A percentile compares a stretch with the other conserved stretches of the same genome.
phyloP scores from a whole-genome alignment of 139 green algal species.

The Asterochloris erici region DNA sequence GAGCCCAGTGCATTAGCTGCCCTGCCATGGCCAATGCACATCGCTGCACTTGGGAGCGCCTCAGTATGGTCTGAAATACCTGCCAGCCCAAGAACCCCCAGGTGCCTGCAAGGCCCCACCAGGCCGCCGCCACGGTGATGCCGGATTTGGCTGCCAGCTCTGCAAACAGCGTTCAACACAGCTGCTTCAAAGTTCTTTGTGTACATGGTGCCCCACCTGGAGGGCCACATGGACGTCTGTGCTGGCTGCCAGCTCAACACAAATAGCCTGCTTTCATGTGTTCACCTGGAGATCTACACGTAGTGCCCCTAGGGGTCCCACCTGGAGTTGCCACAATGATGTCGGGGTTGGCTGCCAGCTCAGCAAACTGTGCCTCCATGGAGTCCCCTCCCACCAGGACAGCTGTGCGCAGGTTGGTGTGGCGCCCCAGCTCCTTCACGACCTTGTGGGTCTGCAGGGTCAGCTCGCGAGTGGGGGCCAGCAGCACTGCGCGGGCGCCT shows the following conservation, averaged over 20 bases:
- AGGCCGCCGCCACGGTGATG: not conserved
- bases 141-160: not conserved
- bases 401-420: slow-evolving; percentile 77
- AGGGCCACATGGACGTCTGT: too few species aligned
- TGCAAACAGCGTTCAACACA: not conserved
- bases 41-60: too few species aligned
- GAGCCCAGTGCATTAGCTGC: too few species aligned
- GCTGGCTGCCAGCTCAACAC: too few species aligned
- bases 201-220: too few species aligned
- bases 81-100: not conserved
- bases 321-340: slow-evolving; percentile 94
- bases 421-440: slow-evolving; percentile 67
- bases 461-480: slow-evolving; percentile 87
- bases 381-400: slow-evolving; percentile 93
- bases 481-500: slow-evolving; percentile 81
- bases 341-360: slow-evolving; percentile 90
- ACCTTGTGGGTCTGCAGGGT: slow-evolving; percentile 87
- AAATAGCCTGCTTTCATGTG: too few species aligned
- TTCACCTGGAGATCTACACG: too few species aligned
- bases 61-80: too few species aligned
- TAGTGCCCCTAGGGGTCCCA: not conserved
- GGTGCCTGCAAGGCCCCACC: not conserved
- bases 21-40: too few species aligned
- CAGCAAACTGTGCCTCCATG: slow-evolving; percentile 93
- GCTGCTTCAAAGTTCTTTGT: too few species aligned